phyloP scores from a whole-genome alignment of 179 eudicot genomes.

The Spinacia oleracea region DNA sequence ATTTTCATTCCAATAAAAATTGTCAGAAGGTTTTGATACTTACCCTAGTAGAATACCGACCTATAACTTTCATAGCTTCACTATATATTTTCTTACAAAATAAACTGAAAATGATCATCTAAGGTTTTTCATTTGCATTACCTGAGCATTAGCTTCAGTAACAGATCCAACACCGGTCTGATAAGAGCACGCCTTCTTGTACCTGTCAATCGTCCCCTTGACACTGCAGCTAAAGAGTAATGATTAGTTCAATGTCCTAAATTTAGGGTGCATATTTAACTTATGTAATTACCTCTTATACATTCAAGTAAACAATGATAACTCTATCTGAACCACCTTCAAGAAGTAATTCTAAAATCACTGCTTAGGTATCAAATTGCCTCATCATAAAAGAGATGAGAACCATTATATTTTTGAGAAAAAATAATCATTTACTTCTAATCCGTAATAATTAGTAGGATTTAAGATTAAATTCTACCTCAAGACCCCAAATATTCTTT shows the following conservation, averaged over 20 bases:
- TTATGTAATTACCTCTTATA: too few species aligned
- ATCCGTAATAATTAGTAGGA: too few species aligned
- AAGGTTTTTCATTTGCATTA: constrained; percentile 9
- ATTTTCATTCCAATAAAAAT: background rate
- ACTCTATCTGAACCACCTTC: too few species aligned
- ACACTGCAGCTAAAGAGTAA: constrained; percentile 48
- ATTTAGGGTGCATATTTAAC: too few species aligned
- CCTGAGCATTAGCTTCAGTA: constrained; percentile 86
- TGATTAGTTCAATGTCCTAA: constrained; percentile 16
- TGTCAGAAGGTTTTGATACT: background rate
- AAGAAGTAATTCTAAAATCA: too few species aligned
- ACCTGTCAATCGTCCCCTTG: constrained; percentile 78
- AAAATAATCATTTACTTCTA: too few species aligned
- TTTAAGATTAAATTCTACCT: too few species aligned
- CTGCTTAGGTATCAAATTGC: too few species aligned
- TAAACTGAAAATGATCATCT: background rate
- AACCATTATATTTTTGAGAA: too few species aligned
- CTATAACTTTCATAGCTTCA: background rate
- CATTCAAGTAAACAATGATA: too few species aligned
- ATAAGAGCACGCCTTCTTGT: constrained; percentile 74
- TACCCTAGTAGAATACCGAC: background rate
- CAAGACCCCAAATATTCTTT: too few species aligned
- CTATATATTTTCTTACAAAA: background rate
- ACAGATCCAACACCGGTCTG: constrained; percentile 52
- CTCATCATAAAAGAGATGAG: too few species aligned